Evolutionary conservation across 1,284 basidiomycete genomes (phyloP).

Genomic region (Cystobasidiaceae sp.): DNA sequence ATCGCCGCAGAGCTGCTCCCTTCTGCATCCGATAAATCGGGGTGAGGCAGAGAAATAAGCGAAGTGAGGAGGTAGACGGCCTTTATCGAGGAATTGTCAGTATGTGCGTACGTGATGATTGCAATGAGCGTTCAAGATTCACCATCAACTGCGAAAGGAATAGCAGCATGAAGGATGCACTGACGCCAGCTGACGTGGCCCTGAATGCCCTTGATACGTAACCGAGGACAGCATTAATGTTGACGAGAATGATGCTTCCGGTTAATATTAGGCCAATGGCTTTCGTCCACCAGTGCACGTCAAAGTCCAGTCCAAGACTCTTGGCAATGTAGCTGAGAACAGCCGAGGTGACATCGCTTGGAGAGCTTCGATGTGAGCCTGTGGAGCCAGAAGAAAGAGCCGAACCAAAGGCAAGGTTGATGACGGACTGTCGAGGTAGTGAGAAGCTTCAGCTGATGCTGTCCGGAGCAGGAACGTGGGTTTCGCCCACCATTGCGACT

Average conservation of each 20-base stretch:
- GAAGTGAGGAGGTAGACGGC: constrained; percentile 50
- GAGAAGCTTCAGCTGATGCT: not conserved
- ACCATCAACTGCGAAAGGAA: constrained; percentile 49
- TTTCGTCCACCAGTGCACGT: constrained; percentile 47
- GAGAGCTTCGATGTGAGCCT: constrained; percentile 6
- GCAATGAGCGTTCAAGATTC: not conserved
- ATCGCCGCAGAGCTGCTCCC: constrained; percentile 27
- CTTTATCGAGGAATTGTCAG: constrained; percentile 27
- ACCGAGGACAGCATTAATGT: constrained; percentile 47
- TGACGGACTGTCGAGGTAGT: constrained; percentile 37
- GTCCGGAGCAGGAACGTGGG: not conserved
- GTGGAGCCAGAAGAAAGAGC: not conserved
- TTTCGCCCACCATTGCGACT: constrained; percentile 39
- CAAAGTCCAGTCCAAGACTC: constrained; percentile 45
- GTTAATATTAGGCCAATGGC: constrained; percentile 47
- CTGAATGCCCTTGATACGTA: constrained; percentile 47
- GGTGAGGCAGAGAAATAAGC: constrained; percentile 48
- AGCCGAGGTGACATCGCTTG: constrained; percentile 41
- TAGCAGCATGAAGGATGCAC: constrained; percentile 48
- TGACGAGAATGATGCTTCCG: constrained; percentile 48
- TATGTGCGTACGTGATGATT: not conserved
- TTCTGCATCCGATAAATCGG: constrained; percentile 37
- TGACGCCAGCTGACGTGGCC: constrained; percentile 46
- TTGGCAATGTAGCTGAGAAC: constrained; percentile 44
- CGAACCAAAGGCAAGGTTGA: constrained; percentile 46